Evolutionary conservation across 495 filamentous ascomycete species (phyloP).

Genomic region (Platismatia glauca): DNA sequence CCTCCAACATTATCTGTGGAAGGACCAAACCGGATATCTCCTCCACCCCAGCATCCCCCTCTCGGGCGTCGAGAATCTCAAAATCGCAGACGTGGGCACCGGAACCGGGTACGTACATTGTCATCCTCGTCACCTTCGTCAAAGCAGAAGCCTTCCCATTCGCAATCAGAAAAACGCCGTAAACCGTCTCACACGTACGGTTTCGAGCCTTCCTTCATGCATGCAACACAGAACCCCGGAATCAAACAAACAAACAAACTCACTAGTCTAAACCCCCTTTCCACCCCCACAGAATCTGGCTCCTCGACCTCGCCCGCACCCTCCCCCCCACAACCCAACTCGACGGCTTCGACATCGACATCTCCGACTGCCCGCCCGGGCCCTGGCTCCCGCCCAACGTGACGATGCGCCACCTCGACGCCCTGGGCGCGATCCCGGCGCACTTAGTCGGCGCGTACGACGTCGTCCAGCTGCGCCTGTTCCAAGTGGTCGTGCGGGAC

Average conservation of each 20-base stretch:
- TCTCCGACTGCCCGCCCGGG: slow-evolving; percentile 24
- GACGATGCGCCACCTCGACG: slow-evolving; percentile 25
- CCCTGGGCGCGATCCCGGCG: slow-evolving; percentile 21
- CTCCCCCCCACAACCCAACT: slow-evolving; percentile 24
- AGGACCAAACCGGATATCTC: slow-evolving; percentile 24
- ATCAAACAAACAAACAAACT: not conserved
- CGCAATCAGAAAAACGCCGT: not conserved
- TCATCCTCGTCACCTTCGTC: not conserved
- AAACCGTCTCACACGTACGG: not conserved
- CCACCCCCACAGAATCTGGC: slow-evolving; percentile 25
- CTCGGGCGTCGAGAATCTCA: slow-evolving; percentile 13
- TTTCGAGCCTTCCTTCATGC: not conserved
- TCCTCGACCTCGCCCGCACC: slow-evolving; percentile 26
- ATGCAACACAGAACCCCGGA: too few species aligned
- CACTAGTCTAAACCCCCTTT: not conserved
- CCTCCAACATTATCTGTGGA: slow-evolving; percentile 28
- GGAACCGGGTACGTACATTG: slow-evolving; percentile 28
- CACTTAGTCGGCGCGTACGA: slow-evolving; percentile 30
- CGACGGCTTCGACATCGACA: slow-evolving; percentile 30
- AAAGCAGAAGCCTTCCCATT: not conserved
- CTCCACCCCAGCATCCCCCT: slow-evolving; percentile 27
- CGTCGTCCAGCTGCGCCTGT: slow-evolving; percentile 29
- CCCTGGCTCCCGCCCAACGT: slow-evolving; percentile 29
- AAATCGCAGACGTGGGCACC: slow-evolving; percentile 30
- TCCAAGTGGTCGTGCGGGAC: slow-evolving; percentile 3